Percentiles rank a stretch among this genome's conserved stretches.
These are phyloP conservation scores for Ophiosphaerella narmari DNA, from an alignment of 2,329 filamentous ascomycete species.

Conservation along the genomic window DNA sequence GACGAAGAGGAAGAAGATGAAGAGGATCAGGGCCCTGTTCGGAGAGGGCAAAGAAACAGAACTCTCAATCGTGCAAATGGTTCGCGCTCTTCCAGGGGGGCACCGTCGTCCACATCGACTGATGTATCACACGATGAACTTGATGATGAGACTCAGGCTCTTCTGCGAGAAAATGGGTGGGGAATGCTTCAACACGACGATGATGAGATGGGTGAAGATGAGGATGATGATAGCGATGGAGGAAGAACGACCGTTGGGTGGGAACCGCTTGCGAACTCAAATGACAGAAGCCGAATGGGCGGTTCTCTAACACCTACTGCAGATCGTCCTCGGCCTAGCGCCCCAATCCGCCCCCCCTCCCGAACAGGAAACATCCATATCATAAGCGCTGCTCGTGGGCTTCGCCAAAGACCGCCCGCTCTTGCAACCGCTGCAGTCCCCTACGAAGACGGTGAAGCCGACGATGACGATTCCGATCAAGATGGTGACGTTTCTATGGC, in stretches of 20 bases:
- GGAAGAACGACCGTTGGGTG: conserved; percentile 52
- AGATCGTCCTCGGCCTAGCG: conserved; percentile 50
- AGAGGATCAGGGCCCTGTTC: conserved; percentile 43
- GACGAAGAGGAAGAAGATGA: conserved; percentile 46
- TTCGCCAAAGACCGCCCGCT: conserved; percentile 45
- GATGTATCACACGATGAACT: conserved; percentile 44
- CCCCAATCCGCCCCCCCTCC: conserved; percentile 46
- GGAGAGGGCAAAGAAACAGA: conserved; percentile 37
- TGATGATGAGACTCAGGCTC: conserved; percentile 45
- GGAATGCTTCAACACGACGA: conserved; percentile 44
- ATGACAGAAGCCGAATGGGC: conserved; percentile 51
- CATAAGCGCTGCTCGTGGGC: conserved; percentile 43
- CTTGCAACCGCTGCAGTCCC: conserved; percentile 40
- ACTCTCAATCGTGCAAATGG: conserved; percentile 42
- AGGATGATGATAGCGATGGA: conserved; percentile 49
- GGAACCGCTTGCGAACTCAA: conserved; percentile 51
- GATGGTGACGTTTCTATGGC: conserved; percentile 46
- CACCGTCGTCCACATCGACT: conserved; percentile 42
- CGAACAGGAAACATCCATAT: conserved; percentile 41
- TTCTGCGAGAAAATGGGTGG: conserved; percentile 45
- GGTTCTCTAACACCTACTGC: conserved; percentile 55
- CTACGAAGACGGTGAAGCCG: conserved; percentile 50
- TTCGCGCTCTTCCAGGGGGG: conserved; percentile 32
- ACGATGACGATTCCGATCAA: conserved; percentile 49
- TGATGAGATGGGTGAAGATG: conserved; percentile 45